Evolutionary conservation across 805 yeast genomes (phyloP).

Genomic region (Schwanniomyces occidentalis): DNA sequence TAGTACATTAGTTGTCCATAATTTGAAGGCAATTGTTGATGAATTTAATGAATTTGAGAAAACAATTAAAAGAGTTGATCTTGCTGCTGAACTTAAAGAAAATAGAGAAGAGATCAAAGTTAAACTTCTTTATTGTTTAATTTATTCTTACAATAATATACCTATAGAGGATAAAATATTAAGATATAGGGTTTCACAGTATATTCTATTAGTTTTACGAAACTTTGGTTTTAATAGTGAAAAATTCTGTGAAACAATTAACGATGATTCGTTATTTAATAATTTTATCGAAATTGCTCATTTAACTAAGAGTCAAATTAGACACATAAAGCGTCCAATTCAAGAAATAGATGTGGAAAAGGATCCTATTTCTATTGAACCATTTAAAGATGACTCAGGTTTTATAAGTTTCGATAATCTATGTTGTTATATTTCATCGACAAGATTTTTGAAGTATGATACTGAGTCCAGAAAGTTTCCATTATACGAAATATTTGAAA

Average conservation of each 20-base stretch:
- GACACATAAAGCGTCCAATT: neutral
- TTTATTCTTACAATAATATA: neutral
- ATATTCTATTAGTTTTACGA: slow-evolving; percentile 6
- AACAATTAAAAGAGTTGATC: neutral
- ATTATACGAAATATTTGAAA: slow-evolving; percentile 23
- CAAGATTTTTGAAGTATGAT: slow-evolving; percentile 14
- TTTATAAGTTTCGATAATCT: slow-evolving; percentile 19
- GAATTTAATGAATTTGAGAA: slow-evolving; percentile 1
- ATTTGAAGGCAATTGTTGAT: slow-evolving; percentile 5
- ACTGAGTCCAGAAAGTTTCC: slow-evolving; percentile 2
- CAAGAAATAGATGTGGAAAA: neutral
- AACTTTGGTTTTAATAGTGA: slow-evolving; percentile 4
- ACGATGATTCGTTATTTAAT: neutral
- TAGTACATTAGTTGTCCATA: slow-evolving; percentile 7
- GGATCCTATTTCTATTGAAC: slow-evolving; percentile 5
- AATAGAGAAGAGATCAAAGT: slow-evolving; percentile 1
- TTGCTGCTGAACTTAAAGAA: neutral
- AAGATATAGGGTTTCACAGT: slow-evolving; percentile 6
- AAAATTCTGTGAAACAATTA: neutral
- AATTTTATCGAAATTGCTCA: slow-evolving; percentile 4
- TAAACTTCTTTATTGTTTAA: slow-evolving; percentile 1
- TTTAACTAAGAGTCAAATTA: neutral
- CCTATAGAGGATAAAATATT: slow-evolving; percentile 3
- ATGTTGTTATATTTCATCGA: slow-evolving; percentile 21
- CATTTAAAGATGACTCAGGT: slow-evolving; percentile 17